Evolutionary conservation across 805 yeast species (phyloP), one percentile per base, ranked within the genome.

Genomic region (Candida arabinofermentans): DNA sequence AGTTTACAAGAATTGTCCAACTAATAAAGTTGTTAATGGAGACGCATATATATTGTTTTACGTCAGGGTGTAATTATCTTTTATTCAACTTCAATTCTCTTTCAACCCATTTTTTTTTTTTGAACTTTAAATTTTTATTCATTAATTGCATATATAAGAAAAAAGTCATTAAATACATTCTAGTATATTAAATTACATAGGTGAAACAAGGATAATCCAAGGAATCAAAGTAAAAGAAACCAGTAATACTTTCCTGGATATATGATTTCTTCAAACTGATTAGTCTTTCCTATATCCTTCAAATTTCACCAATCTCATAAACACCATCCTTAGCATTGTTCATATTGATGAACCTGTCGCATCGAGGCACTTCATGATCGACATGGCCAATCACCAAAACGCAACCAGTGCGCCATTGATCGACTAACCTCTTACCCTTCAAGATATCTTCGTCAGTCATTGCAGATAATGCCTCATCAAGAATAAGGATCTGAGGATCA

Each of bases 401-500:
- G 0, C 96, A 81, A 0, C 95, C 86, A 16, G 48, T 49, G 2
- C 75, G 72, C 75, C 81, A 80, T 37, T 66, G 55, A 27, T 74
- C 64, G 13, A 78, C 60, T 6, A 79, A 51, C 24, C 67, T 65
- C 50, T 80, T 80, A 41, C 88, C 83, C 37, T 65, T 69, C 30
- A 68, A 67, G 44, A 82, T 69, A 26, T 75, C 71, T 17, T 70
- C 75, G 40, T 79, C 81, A 30, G 83, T 86, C 93, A 91, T 86
- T 13, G 89, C 95, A 18, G 96, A 86, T 44, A 91, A 78, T 0
- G 98, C 95, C 66, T 91, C 99, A 62, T 91, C 99, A 2, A 91
- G 67, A 36, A 91, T 83, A 39, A 91, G 67, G 1, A 91, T 65
- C 37, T 77, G 75, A 0, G 99, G 99, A 47, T 77, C 68, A 59